Conservation (phyloP, 176 grass and related monocot species). For the Carex myosuroides region DNA sequence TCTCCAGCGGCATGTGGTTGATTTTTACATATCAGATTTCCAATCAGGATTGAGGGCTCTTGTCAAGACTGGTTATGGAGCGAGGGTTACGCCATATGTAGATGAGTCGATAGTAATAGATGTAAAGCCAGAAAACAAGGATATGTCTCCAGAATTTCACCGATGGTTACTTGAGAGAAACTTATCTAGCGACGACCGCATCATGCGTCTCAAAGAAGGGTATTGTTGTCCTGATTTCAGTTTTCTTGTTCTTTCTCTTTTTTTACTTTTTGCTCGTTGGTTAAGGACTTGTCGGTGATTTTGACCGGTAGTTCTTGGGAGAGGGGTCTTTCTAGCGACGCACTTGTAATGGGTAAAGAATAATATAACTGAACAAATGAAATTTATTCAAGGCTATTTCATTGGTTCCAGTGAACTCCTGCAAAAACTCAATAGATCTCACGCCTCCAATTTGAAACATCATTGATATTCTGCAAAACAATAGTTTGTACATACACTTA, state of each 20-base stretch:
- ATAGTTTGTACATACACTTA: background rate
- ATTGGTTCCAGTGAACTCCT: background rate
- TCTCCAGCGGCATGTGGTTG: conserved; percentile 68
- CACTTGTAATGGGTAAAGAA: background rate
- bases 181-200: conserved; percentile 68
- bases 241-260: background rate
- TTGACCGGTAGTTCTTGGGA: background rate
- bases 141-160: conserved; percentile 82
- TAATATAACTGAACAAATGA: background rate
- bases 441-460: background rate
- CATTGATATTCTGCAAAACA: background rate
- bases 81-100: conserved; percentile 63
- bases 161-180: conserved; percentile 81
- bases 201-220: conserved; percentile 99
- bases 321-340: background rate
- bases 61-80: conserved; percentile 80
- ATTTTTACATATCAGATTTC: conserved; percentile 99
- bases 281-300: background rate
- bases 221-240: conserved; percentile 27
- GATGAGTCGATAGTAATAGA: conserved; percentile 84
- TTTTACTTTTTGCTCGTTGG: background rate
- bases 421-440: background rate
- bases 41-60: conserved; percentile 94
- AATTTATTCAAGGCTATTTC: background rate
- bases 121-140: conserved; percentile 82